Conservation (phyloP, 805 yeast species). For the Pichia heedii region DNA sequence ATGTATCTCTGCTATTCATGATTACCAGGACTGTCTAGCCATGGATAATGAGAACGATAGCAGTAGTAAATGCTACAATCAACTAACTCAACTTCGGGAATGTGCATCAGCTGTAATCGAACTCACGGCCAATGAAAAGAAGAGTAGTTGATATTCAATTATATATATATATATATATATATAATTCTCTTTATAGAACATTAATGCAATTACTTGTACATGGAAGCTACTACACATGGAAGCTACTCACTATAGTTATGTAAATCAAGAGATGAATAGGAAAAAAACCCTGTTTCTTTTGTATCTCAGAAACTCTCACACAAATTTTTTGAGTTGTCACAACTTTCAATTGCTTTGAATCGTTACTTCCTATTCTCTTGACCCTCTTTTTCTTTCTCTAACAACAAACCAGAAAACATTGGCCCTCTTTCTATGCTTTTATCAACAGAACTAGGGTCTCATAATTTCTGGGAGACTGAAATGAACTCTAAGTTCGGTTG, state of each 20-base stretch:
- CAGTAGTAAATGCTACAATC: constrained; percentile 41
- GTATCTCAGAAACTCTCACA: no score
- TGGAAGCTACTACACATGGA: no score
- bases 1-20: constrained; percentile 49
- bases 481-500: constrained; percentile 8
- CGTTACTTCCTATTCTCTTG: neutral
- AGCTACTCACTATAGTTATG: no score
- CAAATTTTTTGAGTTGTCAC: no score
- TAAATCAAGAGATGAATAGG: no score
- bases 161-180: neutral
- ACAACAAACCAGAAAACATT: constrained; percentile 10
- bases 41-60: constrained; percentile 33
- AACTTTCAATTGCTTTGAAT: neutral
- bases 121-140: neutral
- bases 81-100: constrained; percentile 47
- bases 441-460: constrained; percentile 7
- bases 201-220: no score
- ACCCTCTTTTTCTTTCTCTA: neutral
- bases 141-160: neutral
- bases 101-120: constrained; percentile 30
- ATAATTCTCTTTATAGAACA: no score
- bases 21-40: constrained; percentile 58
- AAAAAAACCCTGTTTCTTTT: no score
- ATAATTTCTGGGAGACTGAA: constrained; percentile 7
- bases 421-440: constrained; percentile 1